A percentile compares a stretch with the other conserved stretches of the same genome.
Conservation (phyloP, 208 protist genomes). For the Porcisia deanei region DNA sequence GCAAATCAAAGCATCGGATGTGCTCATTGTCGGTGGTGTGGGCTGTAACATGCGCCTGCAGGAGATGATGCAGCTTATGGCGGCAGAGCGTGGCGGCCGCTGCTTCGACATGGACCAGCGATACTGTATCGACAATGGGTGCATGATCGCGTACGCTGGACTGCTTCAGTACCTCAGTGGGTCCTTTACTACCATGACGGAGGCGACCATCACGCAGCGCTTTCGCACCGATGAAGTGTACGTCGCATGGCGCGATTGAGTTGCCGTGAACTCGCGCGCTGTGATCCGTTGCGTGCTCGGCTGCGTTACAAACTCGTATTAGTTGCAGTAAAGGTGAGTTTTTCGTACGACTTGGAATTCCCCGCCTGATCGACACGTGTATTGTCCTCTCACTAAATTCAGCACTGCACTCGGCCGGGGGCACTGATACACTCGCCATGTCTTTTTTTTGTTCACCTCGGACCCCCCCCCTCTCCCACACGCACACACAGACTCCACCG, state of each 20-base stretch:
- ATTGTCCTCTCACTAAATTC: too few species aligned
- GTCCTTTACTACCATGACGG: constrained; percentile 69
- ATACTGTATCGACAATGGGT: constrained; percentile 99
- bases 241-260: constrained; percentile 87
- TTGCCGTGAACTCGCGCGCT: too few species aligned
- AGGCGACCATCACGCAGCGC: constrained; percentile 83
- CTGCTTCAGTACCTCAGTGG: constrained; percentile 88
- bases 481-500: too few species aligned
- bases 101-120: constrained; percentile 96
- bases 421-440: too few species aligned
- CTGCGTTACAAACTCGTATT: too few species aligned
- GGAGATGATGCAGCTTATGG: constrained; percentile 97
- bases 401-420: too few species aligned
- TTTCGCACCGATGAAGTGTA: constrained; percentile 97
- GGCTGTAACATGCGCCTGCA: constrained; percentile 98
- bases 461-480: background rate
- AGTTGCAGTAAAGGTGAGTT: background rate
- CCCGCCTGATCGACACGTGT: too few species aligned
- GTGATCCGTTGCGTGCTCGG: background rate
- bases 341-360: too few species aligned
- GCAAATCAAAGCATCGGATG: constrained; percentile 93
- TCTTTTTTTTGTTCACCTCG: background rate
- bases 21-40: constrained; percentile 99
- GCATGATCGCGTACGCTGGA: constrained; percentile 99
- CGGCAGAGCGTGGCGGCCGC: constrained; percentile 81